Evolutionary conservation across 2,329 filamentous ascomycete species (phyloP), one percentile per base, ranked within the genome.

Genomic region (Didymella sp.): DNA sequence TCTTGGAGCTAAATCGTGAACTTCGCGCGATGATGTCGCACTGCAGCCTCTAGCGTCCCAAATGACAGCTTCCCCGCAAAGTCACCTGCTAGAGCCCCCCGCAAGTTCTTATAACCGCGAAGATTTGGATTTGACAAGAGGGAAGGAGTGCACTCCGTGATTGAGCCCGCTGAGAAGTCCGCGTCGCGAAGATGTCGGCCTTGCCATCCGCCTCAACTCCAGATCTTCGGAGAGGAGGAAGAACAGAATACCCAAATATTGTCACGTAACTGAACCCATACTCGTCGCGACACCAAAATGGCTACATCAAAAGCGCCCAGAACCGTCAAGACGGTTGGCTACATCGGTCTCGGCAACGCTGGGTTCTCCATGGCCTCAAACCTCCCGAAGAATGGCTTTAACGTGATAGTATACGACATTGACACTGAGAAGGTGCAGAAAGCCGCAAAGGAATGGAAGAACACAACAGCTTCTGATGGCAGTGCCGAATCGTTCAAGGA

Each of bases 321-420:
- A 17, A 11, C 33, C 19, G 43, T 52, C 21, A 21, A 44, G 13
- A 49, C 31, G 31, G 51, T 49, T 25, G 56, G 47, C 19, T 59
- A 52, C 25, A 49, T 59, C 15, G 56, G 51, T 2, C 51, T 59
- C 22, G 46, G 56, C 33, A 54, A 54, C 27, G 56, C 56, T 30
- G 56, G 49, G 4, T 51, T 55, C 42, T 55, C 48, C n/a, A 45
- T 40, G 45, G 55, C 44, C 8, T 57, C 53, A 6, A 51, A 57
- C 25, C 42, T 57, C 13, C 47, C 41, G 12, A 37, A 38, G 24
- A 44, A 33, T 9, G 47, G 54, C 17, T 57, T 57, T 42, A 46
- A 47, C 2, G 46, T 51, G 21, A 37, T 51, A 30, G 54, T 57
- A 12, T 51, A 42, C 22, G 42, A 57, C 19, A 51, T 50, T n/a